Percentiles rank a stretch among this genome's conserved stretches.
Evolutionary conservation across 192 early-diverging fungal genomes (phyloP).

Genomic region (Entomortierella parvispora): DNA sequence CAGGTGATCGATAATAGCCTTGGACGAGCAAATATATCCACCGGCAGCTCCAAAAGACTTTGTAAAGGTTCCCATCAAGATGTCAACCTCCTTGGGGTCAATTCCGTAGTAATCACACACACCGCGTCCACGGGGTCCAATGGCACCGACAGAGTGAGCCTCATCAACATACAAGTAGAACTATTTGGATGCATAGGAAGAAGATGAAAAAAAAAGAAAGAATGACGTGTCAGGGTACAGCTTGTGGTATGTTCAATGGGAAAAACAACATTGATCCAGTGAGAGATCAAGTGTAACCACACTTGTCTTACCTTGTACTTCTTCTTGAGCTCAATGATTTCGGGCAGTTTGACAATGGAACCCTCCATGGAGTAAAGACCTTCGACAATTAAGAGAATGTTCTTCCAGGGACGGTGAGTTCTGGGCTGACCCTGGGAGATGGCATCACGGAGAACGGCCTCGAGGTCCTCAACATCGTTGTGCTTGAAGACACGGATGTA

Average conservation of each 20-base stretch:
- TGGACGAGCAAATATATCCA: slow-evolving; percentile 87
- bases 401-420: slow-evolving; percentile 99
- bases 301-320: slow-evolving; percentile 78
- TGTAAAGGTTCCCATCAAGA: slow-evolving; percentile 98
- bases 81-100: slow-evolving; percentile 89
- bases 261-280: not conserved
- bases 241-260: not conserved
- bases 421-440: slow-evolving; percentile 97
- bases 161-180: slow-evolving; percentile 98
- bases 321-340: slow-evolving; percentile 87
- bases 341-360: slow-evolving; percentile 87
- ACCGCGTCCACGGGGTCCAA: slow-evolving; percentile 93
- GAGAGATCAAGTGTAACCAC: not conserved
- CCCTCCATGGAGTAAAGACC: slow-evolving; percentile 99
- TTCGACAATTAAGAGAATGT: slow-evolving; percentile 96
- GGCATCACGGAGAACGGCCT: slow-evolving; percentile 81
- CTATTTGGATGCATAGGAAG: slow-evolving; percentile 30
- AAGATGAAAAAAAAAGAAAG: not conserved
- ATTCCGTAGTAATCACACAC: slow-evolving; percentile 97
- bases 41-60: slow-evolving; percentile 98
- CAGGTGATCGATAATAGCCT: slow-evolving; percentile 82
- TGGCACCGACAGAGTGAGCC: slow-evolving; percentile 95
- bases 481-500: slow-evolving; percentile 94
- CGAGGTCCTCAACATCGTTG: slow-evolving; percentile 87
- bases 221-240: not conserved